Percentiles rank a stretch among this genome's conserved stretches.
These are phyloP conservation scores for Zygoascus meyerae DNA, from an alignment of 1,139 yeast genomes.

Conservation along the genomic window DNA sequence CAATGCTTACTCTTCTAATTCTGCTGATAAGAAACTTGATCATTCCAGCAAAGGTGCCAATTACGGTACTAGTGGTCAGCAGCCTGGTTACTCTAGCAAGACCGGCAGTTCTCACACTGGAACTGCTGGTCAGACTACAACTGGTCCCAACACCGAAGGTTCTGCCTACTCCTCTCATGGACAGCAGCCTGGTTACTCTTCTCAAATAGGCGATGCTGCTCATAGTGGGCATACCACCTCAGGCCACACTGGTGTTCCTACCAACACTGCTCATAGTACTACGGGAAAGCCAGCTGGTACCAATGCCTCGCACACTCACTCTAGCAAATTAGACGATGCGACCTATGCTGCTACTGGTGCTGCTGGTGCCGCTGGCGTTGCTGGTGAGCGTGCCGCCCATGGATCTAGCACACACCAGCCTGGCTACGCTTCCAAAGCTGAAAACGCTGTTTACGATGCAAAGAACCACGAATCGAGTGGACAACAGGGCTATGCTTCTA, in stretches of 20 bases:
- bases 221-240: neutral
- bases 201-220: too few relatives aligned
- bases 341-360: neutral
- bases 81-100: neutral
- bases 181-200: neutral
- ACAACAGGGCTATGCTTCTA: neutral
- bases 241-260: neutral
- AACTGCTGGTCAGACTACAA: neutral
- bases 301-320: too few relatives aligned
- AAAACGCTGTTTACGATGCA: too few relatives aligned
- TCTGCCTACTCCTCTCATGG: neutral
- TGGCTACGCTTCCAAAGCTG: neutral
- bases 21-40: neutral
- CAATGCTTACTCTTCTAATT: neutral
- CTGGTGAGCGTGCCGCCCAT: constrained; percentile 3
- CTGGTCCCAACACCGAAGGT: neutral
- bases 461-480: too few relatives aligned
- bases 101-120: neutral
- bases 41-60: neutral
- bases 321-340: too few relatives aligned
- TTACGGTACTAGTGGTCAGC: neutral
- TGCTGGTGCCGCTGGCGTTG: constrained; percentile 4
- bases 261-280: too few relatives aligned
- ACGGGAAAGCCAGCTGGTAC: too few relatives aligned
- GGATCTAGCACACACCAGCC: neutral